A percentile compares a stretch with the other conserved stretches of the same genome.
Evolutionary conservation across 164 flowering plant genomes (phyloP).

Genomic region (grape (Vitis vinifera)): ASM3070453v1 NC_081820.1:336501-337000

Average conservation of each 20-base stretch:
- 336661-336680: slow-evolving; percentile 54
- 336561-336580: not conserved
- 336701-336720: slow-evolving; percentile 66
- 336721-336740: slow-evolving; percentile 58
- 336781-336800: slow-evolving; percentile 74
- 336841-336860: slow-evolving; percentile 88
- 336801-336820: slow-evolving; percentile 96
- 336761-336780: slow-evolving; percentile 91
- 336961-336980: slow-evolving; percentile 85
- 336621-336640: not conserved
- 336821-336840: slow-evolving; percentile 53
- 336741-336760: slow-evolving; percentile 90
- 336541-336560: slow-evolving; percentile 56
- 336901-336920: slow-evolving; percentile 89
- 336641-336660: not conserved
- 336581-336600: too few relatives aligned
- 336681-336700: slow-evolving; percentile 44
- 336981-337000: slow-evolving; percentile 75
- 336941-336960: slow-evolving; percentile 71
- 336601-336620: too few relatives aligned
- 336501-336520: slow-evolving; percentile 98
- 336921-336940: slow-evolving; percentile 58
- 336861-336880: slow-evolving; percentile 62
- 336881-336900: slow-evolving; percentile 61
- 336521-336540: slow-evolving; percentile 98